Conservation (phyloP, 2,329 filamentous ascomycete species). For the Cladosporium phlei region DNA sequence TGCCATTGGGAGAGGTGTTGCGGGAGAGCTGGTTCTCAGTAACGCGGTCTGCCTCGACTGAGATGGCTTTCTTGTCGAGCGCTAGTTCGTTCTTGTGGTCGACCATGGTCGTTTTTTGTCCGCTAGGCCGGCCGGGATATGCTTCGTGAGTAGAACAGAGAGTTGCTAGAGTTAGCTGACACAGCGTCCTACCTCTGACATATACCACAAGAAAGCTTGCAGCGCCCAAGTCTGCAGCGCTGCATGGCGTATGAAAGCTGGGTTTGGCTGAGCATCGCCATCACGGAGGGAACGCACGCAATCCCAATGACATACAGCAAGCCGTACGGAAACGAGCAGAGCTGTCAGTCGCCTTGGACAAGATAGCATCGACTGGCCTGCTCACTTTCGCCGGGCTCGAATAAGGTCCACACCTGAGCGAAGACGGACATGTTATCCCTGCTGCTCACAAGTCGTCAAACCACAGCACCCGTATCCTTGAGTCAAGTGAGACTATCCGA, state of each 20-base stretch:
- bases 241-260: neutral
- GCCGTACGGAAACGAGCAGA: too few species aligned
- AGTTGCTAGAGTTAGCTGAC: too few species aligned
- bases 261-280: slow-evolving; percentile 1
- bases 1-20: neutral
- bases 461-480: too few species aligned
- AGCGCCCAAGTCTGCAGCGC: neutral
- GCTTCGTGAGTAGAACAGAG: too few species aligned
- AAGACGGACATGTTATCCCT: neutral
- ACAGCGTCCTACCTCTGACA: too few species aligned
- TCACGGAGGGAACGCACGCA: slow-evolving; percentile 4
- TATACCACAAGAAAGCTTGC: neutral
- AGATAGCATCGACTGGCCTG: too few species aligned
- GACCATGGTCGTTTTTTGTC: neutral
- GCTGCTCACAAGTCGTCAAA: too few species aligned
- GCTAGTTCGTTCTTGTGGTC: neutral
- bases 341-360: too few species aligned
- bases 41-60: neutral
- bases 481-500: too few species aligned
- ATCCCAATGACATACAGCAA: too few species aligned
- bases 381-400: neutral
- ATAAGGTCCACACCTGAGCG: slow-evolving; percentile 3
- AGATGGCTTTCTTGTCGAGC: slow-evolving; percentile 1
- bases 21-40: neutral
- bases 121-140: neutral